Conservation (phyloP, 805 yeast genomes). For the Starmerella khaoyaiensis region DNA sequence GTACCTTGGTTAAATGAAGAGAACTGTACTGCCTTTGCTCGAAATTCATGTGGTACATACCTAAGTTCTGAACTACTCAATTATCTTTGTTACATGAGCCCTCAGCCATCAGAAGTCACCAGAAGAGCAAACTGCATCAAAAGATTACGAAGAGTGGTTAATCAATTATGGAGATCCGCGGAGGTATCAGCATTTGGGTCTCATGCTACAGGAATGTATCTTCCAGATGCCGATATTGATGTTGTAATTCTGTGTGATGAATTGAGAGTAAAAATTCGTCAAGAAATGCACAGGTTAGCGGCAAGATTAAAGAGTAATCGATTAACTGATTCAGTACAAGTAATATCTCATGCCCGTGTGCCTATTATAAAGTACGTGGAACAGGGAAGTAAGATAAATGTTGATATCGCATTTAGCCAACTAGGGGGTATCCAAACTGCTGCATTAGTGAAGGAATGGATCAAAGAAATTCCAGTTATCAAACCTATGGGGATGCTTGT, state of each 20-base stretch:
- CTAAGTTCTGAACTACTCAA: constrained; percentile 73
- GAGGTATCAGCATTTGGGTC: constrained; percentile 85
- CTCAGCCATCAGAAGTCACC: constrained; percentile 58
- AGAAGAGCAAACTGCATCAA: constrained; percentile 54
- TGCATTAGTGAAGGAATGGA: constrained; percentile 61
- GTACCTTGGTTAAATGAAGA: too few species aligned
- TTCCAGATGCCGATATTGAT: constrained; percentile 94
- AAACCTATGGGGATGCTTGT: constrained; percentile 70
- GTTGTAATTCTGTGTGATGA: constrained; percentile 49
- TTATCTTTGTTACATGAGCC: constrained; percentile 74
- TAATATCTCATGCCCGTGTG: constrained; percentile 79
- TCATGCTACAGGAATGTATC: constrained; percentile 78
- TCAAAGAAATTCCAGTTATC: constrained; percentile 57
- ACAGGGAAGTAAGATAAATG: constrained; percentile 51
- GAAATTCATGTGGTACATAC: too few species aligned
- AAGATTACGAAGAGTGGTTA: constrained; percentile 41
- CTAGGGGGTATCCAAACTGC: constrained; percentile 77
- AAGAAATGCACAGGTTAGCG: constrained; percentile 59
- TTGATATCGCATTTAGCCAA: constrained; percentile 84
- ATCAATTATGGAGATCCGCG: constrained; percentile 60
- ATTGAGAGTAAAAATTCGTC: constrained; percentile 35
- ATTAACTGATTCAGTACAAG: constrained; percentile 60
- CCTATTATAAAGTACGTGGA: constrained; percentile 90
- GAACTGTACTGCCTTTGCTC: too few species aligned
- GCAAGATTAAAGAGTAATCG: constrained; percentile 48